Evolutionary conservation across 1,284 basidiomycete genomes (phyloP).

Genomic region (Marasmius tenuissimus): DNA sequence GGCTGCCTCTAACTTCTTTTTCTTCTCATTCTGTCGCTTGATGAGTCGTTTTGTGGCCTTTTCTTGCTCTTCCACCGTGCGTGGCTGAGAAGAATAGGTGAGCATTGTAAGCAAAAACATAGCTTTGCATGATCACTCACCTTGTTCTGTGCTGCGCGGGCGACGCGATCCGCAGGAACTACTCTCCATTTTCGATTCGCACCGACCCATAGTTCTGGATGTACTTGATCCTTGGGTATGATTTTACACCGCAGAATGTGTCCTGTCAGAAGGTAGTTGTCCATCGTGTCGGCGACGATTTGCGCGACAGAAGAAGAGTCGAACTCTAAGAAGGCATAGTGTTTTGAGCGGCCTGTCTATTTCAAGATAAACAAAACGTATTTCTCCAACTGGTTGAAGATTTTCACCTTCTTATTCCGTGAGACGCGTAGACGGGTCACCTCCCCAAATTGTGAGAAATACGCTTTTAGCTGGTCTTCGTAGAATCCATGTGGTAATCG

Average conservation of each 20-base stretch:
- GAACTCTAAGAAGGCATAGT: conserved; percentile 98
- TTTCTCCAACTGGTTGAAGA: background rate
- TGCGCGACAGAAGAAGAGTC: conserved; percentile 85
- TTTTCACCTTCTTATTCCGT: conserved; percentile 85
- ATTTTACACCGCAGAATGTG: conserved; percentile 90
- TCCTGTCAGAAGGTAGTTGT: conserved; percentile 96
- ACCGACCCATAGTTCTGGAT: conserved; percentile 96
- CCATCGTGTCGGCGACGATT: conserved; percentile 98
- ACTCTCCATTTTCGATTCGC: conserved; percentile 89
- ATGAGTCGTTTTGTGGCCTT: conserved; percentile 73
- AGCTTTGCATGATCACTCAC: conserved; percentile 38
- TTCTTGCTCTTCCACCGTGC: conserved; percentile 73
- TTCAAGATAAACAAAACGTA: background rate
- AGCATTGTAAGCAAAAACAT: background rate
- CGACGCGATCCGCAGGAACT: conserved; percentile 75
- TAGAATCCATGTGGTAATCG: conserved; percentile 97
- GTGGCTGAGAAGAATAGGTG: conserved; percentile 48
- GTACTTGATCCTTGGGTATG: conserved; percentile 85
- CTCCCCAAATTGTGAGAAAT: conserved; percentile 95
- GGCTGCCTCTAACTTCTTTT: conserved; percentile 74
- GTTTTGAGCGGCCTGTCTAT: conserved; percentile 93
- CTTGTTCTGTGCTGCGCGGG: conserved; percentile 79
- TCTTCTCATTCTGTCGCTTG: conserved; percentile 76
- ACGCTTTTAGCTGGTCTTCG: conserved; percentile 90
- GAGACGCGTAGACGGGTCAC: conserved; percentile 89